These are phyloP conservation scores for Skeletonema potamos DNA, from an alignment of 108 stramenopile genomes.

Conservation along the genomic window DNA sequence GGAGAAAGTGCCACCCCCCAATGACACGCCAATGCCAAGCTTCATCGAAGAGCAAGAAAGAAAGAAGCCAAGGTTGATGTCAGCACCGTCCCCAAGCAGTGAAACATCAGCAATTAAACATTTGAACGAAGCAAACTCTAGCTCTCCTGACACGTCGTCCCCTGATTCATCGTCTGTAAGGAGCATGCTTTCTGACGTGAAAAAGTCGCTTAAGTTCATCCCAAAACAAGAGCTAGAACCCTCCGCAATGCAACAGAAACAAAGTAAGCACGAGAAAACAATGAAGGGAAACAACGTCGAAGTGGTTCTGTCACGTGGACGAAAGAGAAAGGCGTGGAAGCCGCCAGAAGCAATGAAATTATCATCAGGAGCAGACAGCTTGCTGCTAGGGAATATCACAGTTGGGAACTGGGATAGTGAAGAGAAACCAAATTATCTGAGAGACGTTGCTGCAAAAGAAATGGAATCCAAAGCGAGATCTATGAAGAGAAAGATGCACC, in stretches of 20 bases:
- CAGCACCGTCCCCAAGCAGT: conserved; percentile 9
- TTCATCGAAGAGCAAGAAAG: background rate
- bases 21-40: background rate
- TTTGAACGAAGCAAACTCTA: conserved; percentile 17
- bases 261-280: background rate
- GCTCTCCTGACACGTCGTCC: conserved; percentile 2
- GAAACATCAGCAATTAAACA: conserved; percentile 29
- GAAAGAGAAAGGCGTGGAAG: conserved; percentile 62
- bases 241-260: background rate
- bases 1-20: background rate
- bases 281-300: conserved; percentile 56
- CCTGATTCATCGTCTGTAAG: conserved; percentile 23
- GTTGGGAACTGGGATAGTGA: conserved; percentile 67
- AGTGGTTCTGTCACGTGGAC: conserved; percentile 57
- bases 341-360: conserved; percentile 23
- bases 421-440: background rate
- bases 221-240: background rate
- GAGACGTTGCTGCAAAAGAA: conserved; percentile 19
- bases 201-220: conserved; percentile 12
- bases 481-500: conserved; percentile 69
- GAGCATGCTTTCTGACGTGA: conserved; percentile 6
- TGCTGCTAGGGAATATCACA: conserved; percentile 57
- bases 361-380: conserved; percentile 31
- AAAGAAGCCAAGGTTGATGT: background rate
- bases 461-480: conserved; percentile 52